Conservation (phyloP, 2,329 filamentous ascomycete genomes). For the Aureobasidium sp. region DNA sequence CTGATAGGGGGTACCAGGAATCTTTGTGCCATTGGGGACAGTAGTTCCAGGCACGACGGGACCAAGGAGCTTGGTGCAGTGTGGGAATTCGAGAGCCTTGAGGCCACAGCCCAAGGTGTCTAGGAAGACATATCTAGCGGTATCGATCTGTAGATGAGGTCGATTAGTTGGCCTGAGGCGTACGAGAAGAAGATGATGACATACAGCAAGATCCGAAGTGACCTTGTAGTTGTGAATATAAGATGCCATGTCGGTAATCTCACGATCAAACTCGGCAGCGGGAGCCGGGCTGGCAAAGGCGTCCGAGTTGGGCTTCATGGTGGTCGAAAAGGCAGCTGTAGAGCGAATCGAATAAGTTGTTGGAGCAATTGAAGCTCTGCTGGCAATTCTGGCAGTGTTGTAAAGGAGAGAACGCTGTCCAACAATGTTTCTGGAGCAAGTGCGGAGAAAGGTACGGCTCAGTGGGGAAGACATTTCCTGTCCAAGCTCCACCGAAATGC, state of each 20-base stretch:
- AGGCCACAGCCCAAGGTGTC: slow-evolving; percentile 96
- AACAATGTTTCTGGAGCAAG: slow-evolving; percentile 24
- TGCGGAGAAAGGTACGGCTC: slow-evolving; percentile 33
- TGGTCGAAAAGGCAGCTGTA: slow-evolving; percentile 26
- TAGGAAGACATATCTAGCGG: slow-evolving; percentile 90
- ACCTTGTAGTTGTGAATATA: slow-evolving; percentile 92
- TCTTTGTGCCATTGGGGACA: slow-evolving; percentile 85
- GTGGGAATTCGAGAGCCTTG: slow-evolving; percentile 89
- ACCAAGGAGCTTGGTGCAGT: slow-evolving; percentile 91
- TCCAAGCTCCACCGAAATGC: not conserved
- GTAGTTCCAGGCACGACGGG: slow-evolving; percentile 84
- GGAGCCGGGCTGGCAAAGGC: slow-evolving; percentile 26
- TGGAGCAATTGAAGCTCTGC: slow-evolving; percentile 11
- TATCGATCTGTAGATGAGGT: slow-evolving; percentile 64
- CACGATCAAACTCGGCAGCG: slow-evolving; percentile 62
- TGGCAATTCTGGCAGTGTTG: slow-evolving; percentile 20
- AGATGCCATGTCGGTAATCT: slow-evolving; percentile 89
- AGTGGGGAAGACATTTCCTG: slow-evolving; percentile 28
- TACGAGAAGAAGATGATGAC: slow-evolving; percentile 27
- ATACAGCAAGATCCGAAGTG: slow-evolving; percentile 84
- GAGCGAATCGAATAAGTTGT: slow-evolving; percentile 18
- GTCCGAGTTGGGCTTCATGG: slow-evolving; percentile 26
- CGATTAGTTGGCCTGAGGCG: not conserved
- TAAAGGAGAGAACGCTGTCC: slow-evolving; percentile 27
- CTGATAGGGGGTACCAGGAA: slow-evolving; percentile 87